These are phyloP conservation scores for Leptographium flavum DNA, from an alignment of 2,329 filamentous ascomycete genomes.

Conservation along the genomic window DNA sequence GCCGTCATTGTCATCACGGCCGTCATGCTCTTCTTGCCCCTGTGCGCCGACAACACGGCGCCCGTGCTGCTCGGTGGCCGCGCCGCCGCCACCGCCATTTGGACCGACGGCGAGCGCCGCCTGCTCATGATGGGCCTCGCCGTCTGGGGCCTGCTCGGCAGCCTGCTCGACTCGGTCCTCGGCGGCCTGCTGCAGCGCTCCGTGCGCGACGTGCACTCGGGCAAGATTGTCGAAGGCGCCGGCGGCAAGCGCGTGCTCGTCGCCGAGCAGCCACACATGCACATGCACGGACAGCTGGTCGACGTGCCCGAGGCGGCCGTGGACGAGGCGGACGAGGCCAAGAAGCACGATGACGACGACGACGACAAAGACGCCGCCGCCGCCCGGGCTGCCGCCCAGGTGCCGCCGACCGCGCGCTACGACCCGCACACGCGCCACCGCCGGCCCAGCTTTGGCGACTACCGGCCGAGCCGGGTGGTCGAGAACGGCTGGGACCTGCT, in stretches of 20 bases:
- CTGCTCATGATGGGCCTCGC: conserved; percentile 44
- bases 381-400: conserved; percentile 15
- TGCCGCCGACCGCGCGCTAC: conserved; percentile 25
- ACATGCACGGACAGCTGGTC: background rate
- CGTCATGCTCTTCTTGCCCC: conserved; percentile 53
- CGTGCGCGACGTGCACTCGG: conserved; percentile 68
- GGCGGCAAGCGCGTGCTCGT: conserved; percentile 50
- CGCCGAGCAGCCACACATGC: conserved; percentile 3
- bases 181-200: conserved; percentile 76
- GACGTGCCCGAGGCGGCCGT: background rate
- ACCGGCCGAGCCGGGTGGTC: conserved; percentile 45
- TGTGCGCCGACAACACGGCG: conserved; percentile 33
- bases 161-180: conserved; percentile 73
- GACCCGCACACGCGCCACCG: conserved; percentile 34
- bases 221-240: conserved; percentile 79
- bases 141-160: conserved; percentile 63
- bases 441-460: conserved; percentile 36
- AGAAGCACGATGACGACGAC: conserved; percentile 13
- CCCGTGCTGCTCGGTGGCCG: conserved; percentile 23
- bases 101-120: conserved; percentile 31
- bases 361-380: conserved; percentile 16
- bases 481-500: conserved; percentile 60
- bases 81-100: conserved; percentile 19
- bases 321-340: conserved; percentile 13
- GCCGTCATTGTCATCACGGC: conserved; percentile 55